These are phyloP conservation scores for Gyromitra esculenta DNA, from an alignment of 2,329 filamentous ascomycete species.

Conservation along the genomic window DNA sequence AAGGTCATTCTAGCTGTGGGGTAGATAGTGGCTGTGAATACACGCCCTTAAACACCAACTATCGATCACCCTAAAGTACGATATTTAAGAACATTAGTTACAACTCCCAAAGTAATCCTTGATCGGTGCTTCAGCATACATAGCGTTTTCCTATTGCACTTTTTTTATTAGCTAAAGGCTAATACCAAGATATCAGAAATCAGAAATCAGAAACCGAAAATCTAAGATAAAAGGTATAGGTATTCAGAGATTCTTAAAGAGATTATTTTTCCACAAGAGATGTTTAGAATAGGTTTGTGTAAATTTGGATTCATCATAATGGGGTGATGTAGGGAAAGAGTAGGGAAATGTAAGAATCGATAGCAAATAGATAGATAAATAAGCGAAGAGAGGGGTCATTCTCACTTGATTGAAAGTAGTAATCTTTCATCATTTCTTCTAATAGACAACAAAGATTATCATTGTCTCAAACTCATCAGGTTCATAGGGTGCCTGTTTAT, in stretches of 20 bases:
- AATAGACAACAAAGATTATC: not conserved
- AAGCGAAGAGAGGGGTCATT: not conserved
- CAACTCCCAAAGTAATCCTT: no score
- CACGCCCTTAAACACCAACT: not conserved
- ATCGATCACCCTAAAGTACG: not conserved
- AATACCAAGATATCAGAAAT: no score
- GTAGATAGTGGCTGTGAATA: not conserved
- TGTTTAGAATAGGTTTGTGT: slow-evolving; percentile 50
- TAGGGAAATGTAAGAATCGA: not conserved
- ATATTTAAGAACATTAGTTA: not conserved
- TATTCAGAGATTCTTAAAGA: slow-evolving; percentile 44
- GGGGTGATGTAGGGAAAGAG: not conserved
- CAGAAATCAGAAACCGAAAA: not conserved
- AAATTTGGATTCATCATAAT: slow-evolving; percentile 46
- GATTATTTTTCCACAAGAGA: slow-evolving; percentile 43
- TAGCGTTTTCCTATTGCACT: no score
- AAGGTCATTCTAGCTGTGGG: not conserved
- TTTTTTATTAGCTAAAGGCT: not conserved
- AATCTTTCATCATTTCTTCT: not conserved
- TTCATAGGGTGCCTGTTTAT: not conserved
- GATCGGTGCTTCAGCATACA: no score
- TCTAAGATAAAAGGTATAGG: not conserved
- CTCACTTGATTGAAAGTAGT: not conserved
- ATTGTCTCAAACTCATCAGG: not conserved
- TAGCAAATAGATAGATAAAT: not conserved